Evolutionary conservation across 2,329 filamentous ascomycete genomes (phyloP), one percentile per base, ranked within the genome.

Genomic region (Bipolaris zeicola): DNA sequence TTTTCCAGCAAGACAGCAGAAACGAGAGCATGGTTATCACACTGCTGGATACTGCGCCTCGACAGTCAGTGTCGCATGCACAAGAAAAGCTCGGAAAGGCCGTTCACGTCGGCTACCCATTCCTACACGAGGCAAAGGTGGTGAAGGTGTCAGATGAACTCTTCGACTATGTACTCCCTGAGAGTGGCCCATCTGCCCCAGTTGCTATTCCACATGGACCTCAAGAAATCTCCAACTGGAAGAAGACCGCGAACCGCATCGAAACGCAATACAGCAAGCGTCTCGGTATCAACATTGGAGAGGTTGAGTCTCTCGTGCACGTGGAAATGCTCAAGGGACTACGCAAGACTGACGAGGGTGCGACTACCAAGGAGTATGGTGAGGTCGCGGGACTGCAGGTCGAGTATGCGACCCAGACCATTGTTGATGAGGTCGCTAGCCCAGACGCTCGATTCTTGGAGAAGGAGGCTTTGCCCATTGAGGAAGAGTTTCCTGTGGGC

Each of bases 1-100:
- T 99, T 33, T 99, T 99, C 80, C 92, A 96, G 72, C 88, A 94
- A 66, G 95, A 98, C 66, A 97, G 93, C 73, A 89, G 92, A 47
- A 98, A 98, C 71, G 93, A 97, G 76, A 99, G 94, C 76, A 93
- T 98, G 87, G 86, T 98, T 22, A 85, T 98, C 54, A 96, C 91
- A 1, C 81, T 99, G 47, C 83, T 88, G 31, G 89, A 91, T 36
- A 86, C 90, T 0, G 91, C 93, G 61, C 78, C 80, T 55, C 87
- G 89, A 34, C 87, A 89, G 45, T 90, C 85, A 62, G 82, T 88
- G 20, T 87, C 90, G 64, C 79, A 85, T 52, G 93, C 93, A 52
- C 91, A 92, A 73, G 78, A 81, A 47, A 94, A 92, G 71, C 83
- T 99, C 42, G 94, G 93, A 42, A 85, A 94, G 76, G 87, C 88